phyloP scores from a whole-genome alignment of 352 stramenopile genomes.

The Stephanocyclus meneghinianus region DNA sequence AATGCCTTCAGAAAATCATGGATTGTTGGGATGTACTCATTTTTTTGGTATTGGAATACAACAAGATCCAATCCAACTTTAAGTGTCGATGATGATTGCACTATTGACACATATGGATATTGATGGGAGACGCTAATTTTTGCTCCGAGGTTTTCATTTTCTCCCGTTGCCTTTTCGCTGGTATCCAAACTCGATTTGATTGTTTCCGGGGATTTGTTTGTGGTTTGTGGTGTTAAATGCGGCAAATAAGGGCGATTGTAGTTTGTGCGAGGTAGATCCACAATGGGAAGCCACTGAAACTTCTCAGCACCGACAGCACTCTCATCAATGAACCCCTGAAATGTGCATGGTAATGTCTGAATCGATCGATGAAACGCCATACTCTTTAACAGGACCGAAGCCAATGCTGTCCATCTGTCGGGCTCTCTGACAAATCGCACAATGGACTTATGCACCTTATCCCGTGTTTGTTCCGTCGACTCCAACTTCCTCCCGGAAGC shows the following conservation, averaged over 20 bases:
- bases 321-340: constrained; percentile 8
- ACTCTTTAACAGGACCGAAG: constrained; percentile 75
- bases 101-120: constrained; percentile 70
- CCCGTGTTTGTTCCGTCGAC: not conserved
- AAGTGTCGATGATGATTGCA: constrained; percentile 23
- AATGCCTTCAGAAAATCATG: constrained; percentile 69
- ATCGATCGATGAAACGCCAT: constrained; percentile 53
- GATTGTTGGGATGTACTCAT: constrained; percentile 38
- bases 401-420: constrained; percentile 62
- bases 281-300: constrained; percentile 22
- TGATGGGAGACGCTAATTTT: constrained; percentile 77
- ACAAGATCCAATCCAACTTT: constrained; percentile 73
- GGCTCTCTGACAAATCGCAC: constrained; percentile 46
- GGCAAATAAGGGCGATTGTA: constrained; percentile 74
- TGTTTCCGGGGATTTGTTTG: not conserved
- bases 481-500: not conserved
- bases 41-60: constrained; percentile 50
- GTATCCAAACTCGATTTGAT: not conserved
- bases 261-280: constrained; percentile 65
- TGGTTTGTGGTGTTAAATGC: not conserved
- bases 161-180: constrained; percentile 18
- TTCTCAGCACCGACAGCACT: not conserved
- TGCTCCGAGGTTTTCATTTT: constrained; percentile 19
- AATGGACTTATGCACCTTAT: constrained; percentile 44
- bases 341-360: not conserved